A percentile compares a stretch with the other conserved stretches of the same genome.
These are phyloP conservation scores for slime mould (Dictyostelium discoideum) DNA, from an alignment of 78 protist genomes.

Conservation along the genomic window DNA sequence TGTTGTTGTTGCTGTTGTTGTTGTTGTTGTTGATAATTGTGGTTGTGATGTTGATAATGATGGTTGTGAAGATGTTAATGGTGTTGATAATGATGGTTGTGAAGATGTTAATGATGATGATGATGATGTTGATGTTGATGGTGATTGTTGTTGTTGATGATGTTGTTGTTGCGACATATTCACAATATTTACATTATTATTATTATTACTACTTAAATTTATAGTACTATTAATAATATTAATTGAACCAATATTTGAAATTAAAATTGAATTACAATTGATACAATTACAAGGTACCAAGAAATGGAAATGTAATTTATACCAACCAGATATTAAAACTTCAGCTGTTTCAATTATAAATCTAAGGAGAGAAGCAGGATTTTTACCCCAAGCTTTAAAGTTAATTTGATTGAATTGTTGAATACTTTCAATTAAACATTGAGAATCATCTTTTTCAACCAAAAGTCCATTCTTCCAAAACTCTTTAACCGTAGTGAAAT, in stretches of 20 bases:
- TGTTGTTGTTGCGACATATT: neutral
- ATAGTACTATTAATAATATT: neutral
- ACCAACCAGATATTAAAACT: conserved; percentile 62
- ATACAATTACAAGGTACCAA: conserved; percentile 64
- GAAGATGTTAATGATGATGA: neutral
- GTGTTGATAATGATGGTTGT: neutral
- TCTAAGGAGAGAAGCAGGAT: conserved; percentile 14
- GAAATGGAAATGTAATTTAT: conserved; percentile 57
- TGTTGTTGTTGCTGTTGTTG: neutral
- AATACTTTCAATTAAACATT: conserved; percentile 25
- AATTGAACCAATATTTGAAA: neutral
- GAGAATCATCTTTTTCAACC: conserved; percentile 38
- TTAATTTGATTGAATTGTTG: neutral
- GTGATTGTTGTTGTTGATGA: neutral
- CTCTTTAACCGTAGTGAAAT: conserved; percentile 60
- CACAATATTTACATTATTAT: neutral
- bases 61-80: no score
- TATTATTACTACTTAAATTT: neutral
- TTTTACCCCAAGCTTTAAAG: conserved; percentile 62
- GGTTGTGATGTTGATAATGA: neutral
- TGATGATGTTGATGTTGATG: neutral
- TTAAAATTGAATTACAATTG: conserved; percentile 16
- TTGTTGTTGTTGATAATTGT: neutral
- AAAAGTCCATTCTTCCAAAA: conserved; percentile 69
- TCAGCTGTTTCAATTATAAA: conserved; percentile 74